phyloP scores from a whole-genome alignment of 1,139 yeast genomes.

The Tardiomyces blankii region DNA sequence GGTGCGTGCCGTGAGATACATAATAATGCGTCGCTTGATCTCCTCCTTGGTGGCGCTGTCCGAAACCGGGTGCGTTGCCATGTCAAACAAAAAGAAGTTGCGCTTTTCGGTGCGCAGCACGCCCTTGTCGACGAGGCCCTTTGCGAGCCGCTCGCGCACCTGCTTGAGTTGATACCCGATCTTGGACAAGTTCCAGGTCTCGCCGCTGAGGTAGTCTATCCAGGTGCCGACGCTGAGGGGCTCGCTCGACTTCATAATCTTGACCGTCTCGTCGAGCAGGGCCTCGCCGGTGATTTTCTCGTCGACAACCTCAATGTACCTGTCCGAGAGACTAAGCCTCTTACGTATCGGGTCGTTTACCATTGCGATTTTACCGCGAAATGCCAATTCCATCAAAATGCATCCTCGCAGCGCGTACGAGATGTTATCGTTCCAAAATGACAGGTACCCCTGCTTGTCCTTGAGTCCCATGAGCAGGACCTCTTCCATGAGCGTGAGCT shows the following conservation, averaged over 20 bases:
- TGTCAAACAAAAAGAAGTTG: slow-evolving; percentile 86
- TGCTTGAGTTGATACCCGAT: slow-evolving; percentile 92
- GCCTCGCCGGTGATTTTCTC: slow-evolving; percentile 90
- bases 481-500: slow-evolving; percentile 91
- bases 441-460: slow-evolving; percentile 89
- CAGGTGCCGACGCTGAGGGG: slow-evolving; percentile 78
- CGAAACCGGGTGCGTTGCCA: slow-evolving; percentile 97
- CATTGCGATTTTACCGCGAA: slow-evolving; percentile 79
- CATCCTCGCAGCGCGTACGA: slow-evolving; percentile 95
- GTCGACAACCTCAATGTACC: slow-evolving; percentile 80
- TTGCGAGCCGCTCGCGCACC: slow-evolving; percentile 91
- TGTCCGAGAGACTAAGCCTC: slow-evolving; percentile 76
- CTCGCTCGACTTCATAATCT: slow-evolving; percentile 78
- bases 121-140: slow-evolving; percentile 97
- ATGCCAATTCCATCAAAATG: slow-evolving; percentile 81
- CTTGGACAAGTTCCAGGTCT: slow-evolving; percentile 95
- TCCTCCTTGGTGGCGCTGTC: slow-evolving; percentile 79
- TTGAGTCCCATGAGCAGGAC: slow-evolving; percentile 85
- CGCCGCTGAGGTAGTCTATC: slow-evolving; percentile 89
- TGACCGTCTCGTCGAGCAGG: slow-evolving; percentile 82
- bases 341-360: slow-evolving; percentile 91
- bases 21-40: slow-evolving; percentile 57
- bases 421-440: slow-evolving; percentile 97
- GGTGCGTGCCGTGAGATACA: slow-evolving; percentile 61
- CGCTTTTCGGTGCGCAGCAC: slow-evolving; percentile 90